Evolutionary conservation across 202 grass and related monocot genomes (phyloP), one percentile per base, ranked within the genome.

Genomic region (Setaria viridis): DNA sequence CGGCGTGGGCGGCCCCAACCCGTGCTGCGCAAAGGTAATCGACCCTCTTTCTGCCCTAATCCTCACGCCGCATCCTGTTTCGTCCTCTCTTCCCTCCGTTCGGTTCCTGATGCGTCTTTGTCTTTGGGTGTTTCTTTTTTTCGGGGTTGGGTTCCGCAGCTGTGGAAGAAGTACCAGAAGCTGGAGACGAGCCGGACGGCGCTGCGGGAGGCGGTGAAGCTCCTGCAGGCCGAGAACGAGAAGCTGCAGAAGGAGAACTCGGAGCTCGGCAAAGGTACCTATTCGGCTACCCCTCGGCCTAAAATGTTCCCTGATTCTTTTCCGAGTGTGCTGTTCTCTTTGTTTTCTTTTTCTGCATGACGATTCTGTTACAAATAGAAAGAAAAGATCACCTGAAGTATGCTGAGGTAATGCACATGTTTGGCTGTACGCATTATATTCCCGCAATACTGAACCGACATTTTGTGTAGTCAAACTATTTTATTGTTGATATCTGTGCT

Each of bases 1-100:
- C 5, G 80, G 29, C 35, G 30, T 17, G 33, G 83, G 82, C 37
- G 56, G 83, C 15, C 77, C 87, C 35, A 95, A 95, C 60, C 83
- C 89, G 25, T 95, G 95, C 91, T 98, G 91, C 74, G 91, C 88
- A 3, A 92, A 95, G 89, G 95, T 95, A 74, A 72, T 29, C 16
- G 37, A 2, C 1, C 74, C 2, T 33, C 59, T 37, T 14, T 21
- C 17, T 19, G 49, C 41, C 49, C 67, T 46, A 35, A 11, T 10
- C 43, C 34, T 17, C 2, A 5, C 56, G 39, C 63, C 41, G 67
- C 47, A 34, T 64, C 45, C 14, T 78, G n/a, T 62, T 54, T 46
- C 32, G 19, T 67, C 70, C 59, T 48, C 2, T 13, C 1, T 4
- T 51, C 9, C 7, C n/a, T 32, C 62, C 13, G 29, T 17, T 65